Percentiles rank a stretch among this genome's conserved stretches.
These are phyloP conservation scores for Reticulascus tulasneorum DNA, from an alignment of 2,329 filamentous ascomycete species.

Conservation along the genomic window DNA sequence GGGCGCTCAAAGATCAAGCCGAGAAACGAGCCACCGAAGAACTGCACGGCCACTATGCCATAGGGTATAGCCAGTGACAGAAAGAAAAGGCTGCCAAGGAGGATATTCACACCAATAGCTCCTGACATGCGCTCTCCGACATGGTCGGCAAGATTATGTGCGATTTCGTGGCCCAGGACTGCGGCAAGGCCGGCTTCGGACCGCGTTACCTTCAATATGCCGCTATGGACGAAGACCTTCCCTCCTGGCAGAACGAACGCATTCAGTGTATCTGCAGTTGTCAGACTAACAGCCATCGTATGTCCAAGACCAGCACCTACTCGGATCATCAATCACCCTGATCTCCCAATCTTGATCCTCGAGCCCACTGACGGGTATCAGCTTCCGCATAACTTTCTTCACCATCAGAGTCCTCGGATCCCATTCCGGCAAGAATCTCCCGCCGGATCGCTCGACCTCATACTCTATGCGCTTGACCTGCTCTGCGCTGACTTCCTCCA, in stretches of 20 bases:
- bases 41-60: conserved; percentile 35
- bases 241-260: conserved; percentile 76
- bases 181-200: conserved; percentile 69
- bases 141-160: conserved; percentile 69
- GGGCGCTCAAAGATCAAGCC: conserved; percentile 64
- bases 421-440: conserved; percentile 53
- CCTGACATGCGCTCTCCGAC: conserved; percentile 59
- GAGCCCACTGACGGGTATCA: conserved; percentile 66
- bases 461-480: conserved; percentile 55
- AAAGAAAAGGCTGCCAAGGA: conserved; percentile 46
- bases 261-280: conserved; percentile 54
- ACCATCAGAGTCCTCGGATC: conserved; percentile 57
- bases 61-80: conserved; percentile 41
- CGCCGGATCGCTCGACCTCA: conserved; percentile 47
- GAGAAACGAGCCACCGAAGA: conserved; percentile 45
- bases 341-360: conserved; percentile 63
- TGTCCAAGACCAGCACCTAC: conserved; percentile 32
- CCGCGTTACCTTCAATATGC: conserved; percentile 63
- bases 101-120: conserved; percentile 47
- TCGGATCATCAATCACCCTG: conserved; percentile 65
- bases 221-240: conserved; percentile 76
- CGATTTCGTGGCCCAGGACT: conserved; percentile 76
- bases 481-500: conserved; percentile 48
- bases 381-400: conserved; percentile 57
- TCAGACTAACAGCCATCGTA: too few relatives aligned